Conservation (phyloP, 495 filamentous ascomycete species). For the Letharia lupina region DNA sequence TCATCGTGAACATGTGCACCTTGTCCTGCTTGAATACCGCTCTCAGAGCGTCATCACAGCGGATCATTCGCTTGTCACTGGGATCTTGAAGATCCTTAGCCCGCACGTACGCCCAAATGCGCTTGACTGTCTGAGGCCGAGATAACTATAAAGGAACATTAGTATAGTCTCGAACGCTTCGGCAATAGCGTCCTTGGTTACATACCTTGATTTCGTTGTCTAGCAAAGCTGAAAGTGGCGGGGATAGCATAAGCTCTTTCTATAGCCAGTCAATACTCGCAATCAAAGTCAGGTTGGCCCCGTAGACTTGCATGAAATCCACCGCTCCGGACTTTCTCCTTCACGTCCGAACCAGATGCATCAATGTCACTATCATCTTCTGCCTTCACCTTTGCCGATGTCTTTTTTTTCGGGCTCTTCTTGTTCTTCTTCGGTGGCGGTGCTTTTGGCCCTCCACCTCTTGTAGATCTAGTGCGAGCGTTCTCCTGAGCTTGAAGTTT, state of each 20-base stretch:
- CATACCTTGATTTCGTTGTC: constrained; percentile 53
- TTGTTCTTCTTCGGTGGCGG: constrained; percentile 55
- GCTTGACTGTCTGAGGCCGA: constrained; percentile 89
- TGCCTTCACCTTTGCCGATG: constrained; percentile 60
- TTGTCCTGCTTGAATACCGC: constrained; percentile 83
- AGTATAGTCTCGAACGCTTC: neutral
- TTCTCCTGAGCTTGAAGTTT: constrained; percentile 91
- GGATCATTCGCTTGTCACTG: constrained; percentile 79
- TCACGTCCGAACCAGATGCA: constrained; percentile 51
- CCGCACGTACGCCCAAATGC: constrained; percentile 90
- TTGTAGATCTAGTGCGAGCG: constrained; percentile 59
- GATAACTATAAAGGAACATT: constrained; percentile 52
- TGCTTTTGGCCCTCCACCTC: constrained; percentile 52
- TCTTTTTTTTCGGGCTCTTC: constrained; percentile 51
- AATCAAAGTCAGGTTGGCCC: neutral
- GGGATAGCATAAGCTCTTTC: constrained; percentile 61
- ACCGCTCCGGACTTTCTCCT: constrained; percentile 52
- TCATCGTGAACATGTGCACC: constrained; percentile 99
- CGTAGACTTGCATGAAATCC: constrained; percentile 56
- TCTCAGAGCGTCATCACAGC: constrained; percentile 83
- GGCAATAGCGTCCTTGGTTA: neutral
- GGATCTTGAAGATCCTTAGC: constrained; percentile 82
- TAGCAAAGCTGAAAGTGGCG: constrained; percentile 55
- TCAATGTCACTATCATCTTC: constrained; percentile 76
- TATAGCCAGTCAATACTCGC: constrained; percentile 23